Conservation (phyloP, 768 basidiomycete species). For the Leucocoprinus leucothites region DNA sequence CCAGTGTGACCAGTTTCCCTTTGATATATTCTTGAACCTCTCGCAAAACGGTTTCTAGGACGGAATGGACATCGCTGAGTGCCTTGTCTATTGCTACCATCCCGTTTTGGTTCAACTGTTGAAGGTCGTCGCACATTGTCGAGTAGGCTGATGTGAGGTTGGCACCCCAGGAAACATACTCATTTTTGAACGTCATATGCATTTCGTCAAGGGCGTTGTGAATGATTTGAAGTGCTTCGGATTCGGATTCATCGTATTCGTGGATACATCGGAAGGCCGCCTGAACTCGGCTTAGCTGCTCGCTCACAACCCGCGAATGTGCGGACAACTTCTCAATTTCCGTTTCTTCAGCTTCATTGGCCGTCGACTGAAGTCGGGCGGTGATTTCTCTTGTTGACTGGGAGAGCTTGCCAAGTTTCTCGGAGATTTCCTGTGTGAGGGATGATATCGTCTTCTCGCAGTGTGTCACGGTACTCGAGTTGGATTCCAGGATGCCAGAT, state of each 20-base stretch:
- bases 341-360: conserved; percentile 11
- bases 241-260: conserved; percentile 51
- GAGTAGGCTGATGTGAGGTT: conserved; percentile 46
- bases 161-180: conserved; percentile 55
- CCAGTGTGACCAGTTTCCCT: conserved; percentile 47
- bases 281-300: conserved; percentile 54
- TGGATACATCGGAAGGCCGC: conserved; percentile 52
- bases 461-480: conserved; percentile 59
- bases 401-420: conserved; percentile 60
- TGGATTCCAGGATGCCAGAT: conserved; percentile 55
- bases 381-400: conserved; percentile 53
- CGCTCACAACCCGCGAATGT: conserved; percentile 52
- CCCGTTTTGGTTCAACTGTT: conserved; percentile 38
- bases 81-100: conserved; percentile 55
- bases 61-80: conserved; percentile 51
- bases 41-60: conserved; percentile 57
- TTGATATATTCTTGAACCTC: conserved; percentile 58
- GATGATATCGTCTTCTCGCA: conserved; percentile 59
- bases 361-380: conserved; percentile 38
- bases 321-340: conserved; percentile 56
- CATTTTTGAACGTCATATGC: conserved; percentile 43
- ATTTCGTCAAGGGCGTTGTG: conserved; percentile 48
- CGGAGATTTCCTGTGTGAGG: conserved; percentile 50
- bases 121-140: conserved; percentile 43
- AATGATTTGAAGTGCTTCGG: conserved; percentile 46